A percentile compares a stretch with the other conserved stretches of the same genome.
These are phyloP conservation scores for Hyaloscypha bicolor DNA, from an alignment of 495 filamentous ascomycete genomes.

Conservation along the genomic window DNA sequence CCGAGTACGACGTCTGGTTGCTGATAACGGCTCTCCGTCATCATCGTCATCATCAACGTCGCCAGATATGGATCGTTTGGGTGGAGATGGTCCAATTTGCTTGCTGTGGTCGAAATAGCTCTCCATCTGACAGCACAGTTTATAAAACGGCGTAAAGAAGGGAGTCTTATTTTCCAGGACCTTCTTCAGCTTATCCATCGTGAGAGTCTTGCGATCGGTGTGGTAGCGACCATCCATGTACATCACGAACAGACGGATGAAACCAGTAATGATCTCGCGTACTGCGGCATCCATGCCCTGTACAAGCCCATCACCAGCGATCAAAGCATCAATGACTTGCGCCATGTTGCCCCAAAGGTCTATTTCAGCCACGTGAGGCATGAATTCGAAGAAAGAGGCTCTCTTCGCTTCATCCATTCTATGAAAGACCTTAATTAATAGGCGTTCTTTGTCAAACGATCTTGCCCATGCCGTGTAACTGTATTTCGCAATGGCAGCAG, in stretches of 20 bases:
- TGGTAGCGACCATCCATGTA: slow-evolving; percentile 25
- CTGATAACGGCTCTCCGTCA: slow-evolving; percentile 19
- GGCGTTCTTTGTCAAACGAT: slow-evolving; percentile 17
- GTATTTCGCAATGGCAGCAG: slow-evolving; percentile 23
- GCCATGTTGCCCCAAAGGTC: slow-evolving; percentile 26
- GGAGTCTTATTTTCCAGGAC: neutral
- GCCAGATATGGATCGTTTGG: neutral
- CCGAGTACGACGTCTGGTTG: slow-evolving; percentile 9
- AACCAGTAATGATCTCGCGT: slow-evolving; percentile 11
- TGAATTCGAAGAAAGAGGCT: slow-evolving; percentile 14
- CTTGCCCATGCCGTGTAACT: slow-evolving; percentile 14
- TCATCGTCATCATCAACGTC: slow-evolving; percentile 18
- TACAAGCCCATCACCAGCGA: neutral
- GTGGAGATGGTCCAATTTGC: neutral
- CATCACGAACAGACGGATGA: slow-evolving; percentile 26
- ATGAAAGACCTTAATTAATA: slow-evolving; percentile 26
- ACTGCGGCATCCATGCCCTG: slow-evolving; percentile 25
- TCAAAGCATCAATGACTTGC: slow-evolving; percentile 16
- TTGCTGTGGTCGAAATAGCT: slow-evolving; percentile 8
- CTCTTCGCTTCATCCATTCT: neutral
- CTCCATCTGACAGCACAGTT: slow-evolving; percentile 12
- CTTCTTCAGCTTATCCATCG: neutral
- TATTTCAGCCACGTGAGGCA: slow-evolving; percentile 11
- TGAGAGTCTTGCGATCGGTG: neutral
- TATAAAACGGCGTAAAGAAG: slow-evolving; percentile 17